Evolutionary conservation across 2,329 filamentous ascomycete species (phyloP), one percentile per base, ranked within the genome.

Genomic region (Sporothrix variecibatus): DNA sequence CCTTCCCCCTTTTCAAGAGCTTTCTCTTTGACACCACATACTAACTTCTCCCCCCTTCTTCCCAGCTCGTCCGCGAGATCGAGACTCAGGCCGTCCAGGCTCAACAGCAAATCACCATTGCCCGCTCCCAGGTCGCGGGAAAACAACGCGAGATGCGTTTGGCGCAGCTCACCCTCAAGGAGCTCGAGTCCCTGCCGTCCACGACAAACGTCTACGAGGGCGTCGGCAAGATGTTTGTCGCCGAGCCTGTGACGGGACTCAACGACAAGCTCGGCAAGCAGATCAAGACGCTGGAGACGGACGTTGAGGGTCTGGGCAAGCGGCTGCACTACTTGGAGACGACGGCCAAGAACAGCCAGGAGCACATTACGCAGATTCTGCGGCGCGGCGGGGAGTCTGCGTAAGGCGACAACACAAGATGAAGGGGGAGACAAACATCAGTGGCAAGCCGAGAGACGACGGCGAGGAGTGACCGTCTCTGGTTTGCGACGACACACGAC

Each of bases 161-260:
- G 84, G 87, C 97, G 58, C 93, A 97, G 82, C 86, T 99, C 77
- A 98, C 95, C 1, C 88, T 92, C 49, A 93, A 88, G 77, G 96
- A 99, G 83, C 87, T 98, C 69, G 88, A 90, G n/a, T 87, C 89
- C 7, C 84, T 99, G 75, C 92, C 94, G 3, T 82, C 88, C 23
- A 89, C 92, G 67, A 96, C 94, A 0, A 91, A 91, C 43, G 90
- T 97, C 38, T 99, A 98, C 80, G 95, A 98, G 84, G 95, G 95
- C 6, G 92, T 98, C 12, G 96, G 96, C 71, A 99, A 98, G 85
- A 98, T 99, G 96, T 99, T 99, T 82, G 91, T 97, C 65, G 90
- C 91, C 72, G 90, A 93, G 73, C 92, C 93, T 15, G 91, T 92
- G 65, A 83, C 88, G 26, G 88, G 90, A 26, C 89, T 98, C 77